Evolutionary conservation across 148 eudicot species (phyloP).

Genomic region (Fagopyrum esculentum): DNA sequence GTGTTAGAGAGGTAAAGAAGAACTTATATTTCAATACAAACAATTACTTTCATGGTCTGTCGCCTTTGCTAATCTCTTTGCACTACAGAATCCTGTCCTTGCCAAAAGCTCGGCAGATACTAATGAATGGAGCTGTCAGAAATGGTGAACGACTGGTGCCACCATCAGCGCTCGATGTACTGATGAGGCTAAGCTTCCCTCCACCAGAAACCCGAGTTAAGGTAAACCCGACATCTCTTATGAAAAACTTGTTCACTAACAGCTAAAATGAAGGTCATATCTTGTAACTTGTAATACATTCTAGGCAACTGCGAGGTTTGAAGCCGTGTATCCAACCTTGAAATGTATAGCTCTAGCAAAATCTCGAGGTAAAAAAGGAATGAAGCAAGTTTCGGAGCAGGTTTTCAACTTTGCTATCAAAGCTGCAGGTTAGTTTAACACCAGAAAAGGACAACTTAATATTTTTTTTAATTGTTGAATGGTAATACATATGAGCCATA

Average conservation of each 20-base stretch:
- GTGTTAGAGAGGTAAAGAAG: slow-evolving; percentile 46
- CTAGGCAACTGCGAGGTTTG: slow-evolving; percentile 58
- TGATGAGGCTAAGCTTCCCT: slow-evolving; percentile 55
- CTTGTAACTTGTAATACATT: not conserved
- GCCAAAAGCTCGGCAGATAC: slow-evolving; percentile 50
- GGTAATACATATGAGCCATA: not conserved
- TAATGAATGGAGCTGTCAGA: slow-evolving; percentile 52
- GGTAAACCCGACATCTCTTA: slow-evolving; percentile 22
- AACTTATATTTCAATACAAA: not conserved
- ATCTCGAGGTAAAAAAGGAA: slow-evolving; percentile 44
- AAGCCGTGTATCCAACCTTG: slow-evolving; percentile 55
- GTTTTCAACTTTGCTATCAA: slow-evolving; percentile 27
- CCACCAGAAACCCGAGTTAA: slow-evolving; percentile 40
- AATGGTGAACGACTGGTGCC: slow-evolving; percentile 65
- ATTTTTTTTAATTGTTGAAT: not conserved
- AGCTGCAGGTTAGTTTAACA: slow-evolving; percentile 43
- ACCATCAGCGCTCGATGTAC: slow-evolving; percentile 46
- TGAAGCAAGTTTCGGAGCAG: slow-evolving; percentile 48
- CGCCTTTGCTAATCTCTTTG: not conserved
- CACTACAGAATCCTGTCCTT: slow-evolving; percentile 35
- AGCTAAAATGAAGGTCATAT: not conserved
- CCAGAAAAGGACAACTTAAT: not conserved
- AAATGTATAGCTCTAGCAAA: slow-evolving; percentile 58
- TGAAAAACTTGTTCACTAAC: not conserved
- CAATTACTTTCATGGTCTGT: not conserved